These are phyloP conservation scores for Aspergillus hortae DNA, from an alignment of 2,329 filamentous ascomycete genomes.

Conservation along the genomic window DNA sequence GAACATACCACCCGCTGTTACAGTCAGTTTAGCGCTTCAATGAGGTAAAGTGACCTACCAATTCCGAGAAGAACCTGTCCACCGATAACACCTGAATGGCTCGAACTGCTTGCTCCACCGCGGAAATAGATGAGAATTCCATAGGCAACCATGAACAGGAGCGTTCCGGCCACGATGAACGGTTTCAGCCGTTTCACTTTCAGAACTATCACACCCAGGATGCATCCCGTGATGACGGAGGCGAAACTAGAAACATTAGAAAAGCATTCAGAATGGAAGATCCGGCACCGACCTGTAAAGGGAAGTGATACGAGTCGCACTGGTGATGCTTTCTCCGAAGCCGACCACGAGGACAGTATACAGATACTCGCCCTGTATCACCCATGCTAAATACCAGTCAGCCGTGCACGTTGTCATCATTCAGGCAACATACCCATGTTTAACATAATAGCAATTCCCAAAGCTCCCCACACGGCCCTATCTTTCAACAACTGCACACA, in stretches of 20 bases:
- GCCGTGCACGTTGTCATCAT: conserved; percentile 14
- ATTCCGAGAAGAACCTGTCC: conserved; percentile 62
- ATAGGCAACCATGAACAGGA: conserved; percentile 62
- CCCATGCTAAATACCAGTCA: conserved; percentile 45
- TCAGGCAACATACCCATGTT: conserved; percentile 24
- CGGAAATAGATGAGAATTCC: conserved; percentile 62
- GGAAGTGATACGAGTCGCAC: conserved; percentile 57
- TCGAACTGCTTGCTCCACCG: conserved; percentile 45
- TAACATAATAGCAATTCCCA: conserved; percentile 51
- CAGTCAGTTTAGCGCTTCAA: background rate
- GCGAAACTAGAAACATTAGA: conserved; percentile 34
- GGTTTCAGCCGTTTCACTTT: conserved; percentile 58
- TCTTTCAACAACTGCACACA: conserved; percentile 52
- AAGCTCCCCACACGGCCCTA: conserved; percentile 60
- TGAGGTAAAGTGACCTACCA: conserved; percentile 26
- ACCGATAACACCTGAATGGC: conserved; percentile 57
- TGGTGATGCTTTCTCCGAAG: conserved; percentile 56
- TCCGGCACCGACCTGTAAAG: conserved; percentile 47
- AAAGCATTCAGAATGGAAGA: background rate
- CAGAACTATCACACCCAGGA: conserved; percentile 57
- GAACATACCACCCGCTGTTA: conserved; percentile 57
- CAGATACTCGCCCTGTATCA: conserved; percentile 62
- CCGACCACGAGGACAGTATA: conserved; percentile 61
- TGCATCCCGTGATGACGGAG: conserved; percentile 56
- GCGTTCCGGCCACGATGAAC: conserved; percentile 61